Base-by-base conservation (phyloP, 106 monocot genomes). In the Dendrobium chrysotoxum region DNA sequence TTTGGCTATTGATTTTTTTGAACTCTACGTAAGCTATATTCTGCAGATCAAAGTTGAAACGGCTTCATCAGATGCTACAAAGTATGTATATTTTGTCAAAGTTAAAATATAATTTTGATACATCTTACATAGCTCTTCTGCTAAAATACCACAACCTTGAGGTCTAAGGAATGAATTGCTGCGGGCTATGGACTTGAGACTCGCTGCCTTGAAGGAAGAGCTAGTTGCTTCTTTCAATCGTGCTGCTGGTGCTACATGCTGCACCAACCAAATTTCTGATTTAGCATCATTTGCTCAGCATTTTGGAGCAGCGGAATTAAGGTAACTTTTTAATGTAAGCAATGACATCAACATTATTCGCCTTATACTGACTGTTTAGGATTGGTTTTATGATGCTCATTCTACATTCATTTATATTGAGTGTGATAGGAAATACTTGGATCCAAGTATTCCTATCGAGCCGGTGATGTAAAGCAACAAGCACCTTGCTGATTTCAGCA, bases 161-260 rank as follows among this genome's bases (percentile, higher is more conserved):
- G 38, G 40, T 38, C 41, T 12, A 82, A 99, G 95, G 85, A 95
- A 91, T 84, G 91, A 93, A 71, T 86, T 99, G 79, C 81, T 99
- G 16, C 80, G 85, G 78, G 93, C 98, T 46, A 46, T 99, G 78
- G 91, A 99, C 47, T 66, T 88, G 55, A 91, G 98, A 75, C 83
- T 99, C 12, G 28, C 44, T 1, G 87, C 80, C 61, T 75, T 99
- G 81, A 87, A 88, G 78, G 89, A 95, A 82, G 98, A 99, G 77
- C 71, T 89, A 40, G 78, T 64, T 45, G 72, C 80, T 42, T 72
- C 79, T 45, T 91, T 99, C 76, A 85, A 66, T 26, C 55, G 54
- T 87, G 88, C 91, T 83, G 70, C 85, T 20, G 88, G 95, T 53
- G 79, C 75, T 50, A 80, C 87, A 47, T 89, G 85, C 71, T 87